Evolutionary conservation across 208 protist species (phyloP), one percentile per base, ranked within the genome.

Genomic region (Leishmania tropica): DNA sequence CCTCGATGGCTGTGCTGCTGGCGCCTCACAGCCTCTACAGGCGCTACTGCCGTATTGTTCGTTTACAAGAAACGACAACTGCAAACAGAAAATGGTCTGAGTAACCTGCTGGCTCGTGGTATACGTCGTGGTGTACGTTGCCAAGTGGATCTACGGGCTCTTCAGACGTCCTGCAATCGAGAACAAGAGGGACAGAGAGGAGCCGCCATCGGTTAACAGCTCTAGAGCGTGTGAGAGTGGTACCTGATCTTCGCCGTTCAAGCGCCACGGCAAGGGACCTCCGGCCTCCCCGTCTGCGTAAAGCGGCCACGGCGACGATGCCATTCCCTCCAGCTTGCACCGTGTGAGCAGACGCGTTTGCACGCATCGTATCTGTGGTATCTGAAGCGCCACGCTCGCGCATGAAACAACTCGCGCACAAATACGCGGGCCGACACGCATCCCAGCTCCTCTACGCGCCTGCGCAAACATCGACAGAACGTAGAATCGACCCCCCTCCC

Each of bases 81-180:
- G 1, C 42, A 74, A 15, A 24, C 15, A 4, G 11, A 45, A 58
- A 67, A 87, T 87, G 84, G 84, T 87, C 56, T 87, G 84, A 87
- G 84, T 87, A 62, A 79, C 54, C 68, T 94, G 90, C 73, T 94
- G 90, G 88, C 60, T 94, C 72, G 87, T 92, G 74, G 88, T 92
- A 58, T 90, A 94, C 76, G 78, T 86, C 21, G 80, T 92, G 3
- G 84, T 84, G 76, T 84, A 83, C 67, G 58, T 89, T 19, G 78
- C 81, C 53, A 89, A 84, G 76, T 88, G 77, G 79, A 72, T 93
- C 68, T 85, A 85, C 78, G 7, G 64, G 60, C 64, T 81, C 42
- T 71, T 85, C 37, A 75, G 40, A 15, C 58, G 78, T 48, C 31
- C 60, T 31, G 74, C 42, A 19, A 54, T 85, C 64, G 73, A 78